Percentiles rank a stretch among this genome's conserved stretches.
Conservation (phyloP, 176 grass and related monocot genomes). For the Eragrostis curvula region DNA sequence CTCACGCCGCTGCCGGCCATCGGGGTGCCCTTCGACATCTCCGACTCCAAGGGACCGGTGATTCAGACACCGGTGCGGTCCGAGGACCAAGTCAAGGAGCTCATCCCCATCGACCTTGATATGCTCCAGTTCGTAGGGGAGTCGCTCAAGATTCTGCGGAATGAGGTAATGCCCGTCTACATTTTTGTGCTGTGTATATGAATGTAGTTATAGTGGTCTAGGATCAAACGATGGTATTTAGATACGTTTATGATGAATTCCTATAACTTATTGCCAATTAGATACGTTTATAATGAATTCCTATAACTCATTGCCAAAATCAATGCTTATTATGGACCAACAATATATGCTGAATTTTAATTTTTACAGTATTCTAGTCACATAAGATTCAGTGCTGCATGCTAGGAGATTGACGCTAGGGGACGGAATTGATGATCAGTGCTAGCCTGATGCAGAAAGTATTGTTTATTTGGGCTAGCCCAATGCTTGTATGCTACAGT, state of each 20-base stretch:
- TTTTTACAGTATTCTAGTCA: constrained; percentile 4
- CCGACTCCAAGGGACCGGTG: constrained; percentile 81
- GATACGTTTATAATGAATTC: background rate
- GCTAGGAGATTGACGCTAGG: constrained; percentile 19
- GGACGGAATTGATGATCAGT: constrained; percentile 11
- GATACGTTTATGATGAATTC: background rate
- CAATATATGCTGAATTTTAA: background rate
- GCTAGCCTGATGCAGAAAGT: background rate
- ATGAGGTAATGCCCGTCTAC: constrained; percentile 60
- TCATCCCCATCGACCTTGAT: constrained; percentile 79
- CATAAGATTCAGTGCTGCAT: background rate
- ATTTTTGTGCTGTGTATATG: constrained; percentile 22
- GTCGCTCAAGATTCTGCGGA: constrained; percentile 80
- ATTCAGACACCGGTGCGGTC: constrained; percentile 73
- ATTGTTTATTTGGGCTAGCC: background rate
- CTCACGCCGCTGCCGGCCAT: constrained; percentile 91
- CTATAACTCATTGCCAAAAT: background rate
- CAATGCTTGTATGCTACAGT: background rate
- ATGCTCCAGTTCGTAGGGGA: constrained; percentile 90
- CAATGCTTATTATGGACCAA: background rate
- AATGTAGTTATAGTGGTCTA: background rate
- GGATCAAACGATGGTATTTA: constrained; percentile 1
- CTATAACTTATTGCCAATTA: background rate
- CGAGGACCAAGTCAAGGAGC: constrained; percentile 66
- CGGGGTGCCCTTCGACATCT: constrained; percentile 95